Percentiles rank a stretch among this genome's conserved stretches.
These are phyloP conservation scores for Alternaria conjuncta DNA, from an alignment of 2,329 filamentous ascomycete species.

Conservation along the genomic window DNA sequence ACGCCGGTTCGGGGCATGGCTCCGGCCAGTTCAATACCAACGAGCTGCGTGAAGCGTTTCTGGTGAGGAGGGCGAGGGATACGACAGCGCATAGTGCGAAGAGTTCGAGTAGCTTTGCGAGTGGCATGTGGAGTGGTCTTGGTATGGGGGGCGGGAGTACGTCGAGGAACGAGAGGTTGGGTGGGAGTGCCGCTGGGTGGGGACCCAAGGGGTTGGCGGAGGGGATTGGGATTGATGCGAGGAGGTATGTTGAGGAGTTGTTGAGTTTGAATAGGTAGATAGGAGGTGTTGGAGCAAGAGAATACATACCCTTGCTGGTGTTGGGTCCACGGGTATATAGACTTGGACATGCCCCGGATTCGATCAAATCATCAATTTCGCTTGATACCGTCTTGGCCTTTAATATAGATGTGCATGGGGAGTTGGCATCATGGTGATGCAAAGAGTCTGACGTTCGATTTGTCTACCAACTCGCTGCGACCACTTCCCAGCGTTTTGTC, in stretches of 20 bases:
- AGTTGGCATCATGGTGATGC: not conserved
- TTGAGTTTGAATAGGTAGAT: slow-evolving; percentile 62
- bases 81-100: slow-evolving; percentile 5
- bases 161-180: slow-evolving; percentile 37
- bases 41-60: slow-evolving; percentile 51
- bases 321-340: not conserved
- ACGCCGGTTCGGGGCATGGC: not conserved
- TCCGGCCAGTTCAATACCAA: slow-evolving; percentile 32
- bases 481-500: not conserved
- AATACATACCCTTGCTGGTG: not conserved
- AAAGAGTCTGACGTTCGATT: not conserved
- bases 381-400: not conserved
- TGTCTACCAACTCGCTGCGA: not conserved
- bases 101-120: slow-evolving; percentile 34
- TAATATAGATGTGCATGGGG: not conserved
- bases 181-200: slow-evolving; percentile 55
- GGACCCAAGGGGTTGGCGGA: slow-evolving; percentile 69
- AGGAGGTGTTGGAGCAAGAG: not conserved
- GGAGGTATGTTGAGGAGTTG: slow-evolving; percentile 75
- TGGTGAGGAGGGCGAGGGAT: slow-evolving; percentile 51
- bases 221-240: slow-evolving; percentile 78
- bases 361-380: not conserved
- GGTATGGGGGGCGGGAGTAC: slow-evolving; percentile 23
- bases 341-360: not conserved
- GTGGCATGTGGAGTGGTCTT: slow-evolving; percentile 42